phyloP scores from a whole-genome alignment of 192 early-diverging fungal genomes.

The Dissophora globulifera region DNA sequence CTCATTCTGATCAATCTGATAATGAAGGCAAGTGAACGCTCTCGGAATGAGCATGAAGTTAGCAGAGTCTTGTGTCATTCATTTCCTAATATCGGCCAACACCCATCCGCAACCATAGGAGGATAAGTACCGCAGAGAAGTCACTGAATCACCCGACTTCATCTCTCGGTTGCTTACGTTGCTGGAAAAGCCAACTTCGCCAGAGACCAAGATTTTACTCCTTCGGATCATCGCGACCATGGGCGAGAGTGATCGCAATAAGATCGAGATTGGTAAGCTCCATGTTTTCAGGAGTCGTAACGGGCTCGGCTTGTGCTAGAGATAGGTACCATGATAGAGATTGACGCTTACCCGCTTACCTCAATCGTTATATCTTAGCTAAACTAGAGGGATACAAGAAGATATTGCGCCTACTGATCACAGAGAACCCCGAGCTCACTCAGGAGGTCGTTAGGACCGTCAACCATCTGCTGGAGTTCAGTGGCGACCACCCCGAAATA shows the following conservation, averaged over 20 bases:
- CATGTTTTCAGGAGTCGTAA: no score
- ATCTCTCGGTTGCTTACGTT: constrained; percentile 39
- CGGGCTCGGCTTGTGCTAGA: no score
- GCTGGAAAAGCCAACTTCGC: constrained; percentile 36
- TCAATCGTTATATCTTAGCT: no score
- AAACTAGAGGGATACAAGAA: constrained; percentile 53
- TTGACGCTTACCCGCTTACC: no score
- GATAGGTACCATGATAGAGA: no score
- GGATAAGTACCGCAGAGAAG: constrained; percentile 48
- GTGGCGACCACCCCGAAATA: constrained; percentile 29
- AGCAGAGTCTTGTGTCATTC: no score
- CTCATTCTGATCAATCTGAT: constrained; percentile 43
- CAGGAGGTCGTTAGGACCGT: constrained; percentile 52
- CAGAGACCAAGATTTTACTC: constrained; percentile 39
- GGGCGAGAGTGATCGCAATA: constrained; percentile 52
- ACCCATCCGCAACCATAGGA: constrained; percentile 24
- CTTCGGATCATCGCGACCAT: constrained; percentile 49
- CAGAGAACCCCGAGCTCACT: constrained; percentile 37
- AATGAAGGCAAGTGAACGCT: constrained; percentile 43
- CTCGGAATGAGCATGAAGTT: neutral
- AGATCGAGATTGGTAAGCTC: constrained; percentile 50
- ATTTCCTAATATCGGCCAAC: no score
- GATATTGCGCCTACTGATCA: constrained; percentile 49
- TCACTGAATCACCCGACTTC: constrained; percentile 41
- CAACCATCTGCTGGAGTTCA: constrained; percentile 51